phyloP scores from a whole-genome alignment of 2,329 filamentous ascomycete species.

The Xylariomycetidae sp. region DNA sequence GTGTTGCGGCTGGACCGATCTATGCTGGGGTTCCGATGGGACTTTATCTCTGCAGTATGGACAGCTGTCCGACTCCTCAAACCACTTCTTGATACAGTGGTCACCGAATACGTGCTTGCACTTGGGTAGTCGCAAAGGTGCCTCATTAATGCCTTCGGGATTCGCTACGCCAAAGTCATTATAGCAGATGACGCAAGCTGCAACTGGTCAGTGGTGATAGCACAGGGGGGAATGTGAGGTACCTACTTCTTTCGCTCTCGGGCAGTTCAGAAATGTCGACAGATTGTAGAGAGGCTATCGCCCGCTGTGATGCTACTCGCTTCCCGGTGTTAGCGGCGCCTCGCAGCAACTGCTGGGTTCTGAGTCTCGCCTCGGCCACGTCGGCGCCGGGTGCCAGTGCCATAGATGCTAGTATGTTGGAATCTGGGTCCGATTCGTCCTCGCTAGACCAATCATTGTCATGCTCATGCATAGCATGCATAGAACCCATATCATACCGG shows the following conservation, averaged over 20 bases:
- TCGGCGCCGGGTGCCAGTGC: slow-evolving; percentile 4
- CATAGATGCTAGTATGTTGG: background rate
- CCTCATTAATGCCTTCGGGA: slow-evolving; percentile 55
- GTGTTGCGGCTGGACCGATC: slow-evolving; percentile 10
- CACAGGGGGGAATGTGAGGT: slow-evolving; percentile 1
- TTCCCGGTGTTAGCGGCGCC: slow-evolving; percentile 39
- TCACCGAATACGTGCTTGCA: slow-evolving; percentile 63
- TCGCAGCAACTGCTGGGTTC: slow-evolving; percentile 42
- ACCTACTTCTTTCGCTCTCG: slow-evolving; percentile 44
- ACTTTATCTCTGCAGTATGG: slow-evolving; percentile 62
- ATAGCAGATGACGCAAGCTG: slow-evolving; percentile 61
- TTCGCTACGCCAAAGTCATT: slow-evolving; percentile 54
- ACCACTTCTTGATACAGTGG: slow-evolving; percentile 62
- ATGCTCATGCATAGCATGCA: too few relatives aligned
- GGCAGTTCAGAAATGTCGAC: slow-evolving; percentile 41
- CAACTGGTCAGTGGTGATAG: slow-evolving; percentile 11
- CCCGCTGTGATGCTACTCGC: slow-evolving; percentile 42
- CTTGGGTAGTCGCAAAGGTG: slow-evolving; percentile 52
- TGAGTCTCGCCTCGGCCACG: slow-evolving; percentile 27
- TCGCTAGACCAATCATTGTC: slow-evolving; percentile 7
- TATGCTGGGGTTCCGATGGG: slow-evolving; percentile 39
- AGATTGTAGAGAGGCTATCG: slow-evolving; percentile 41
- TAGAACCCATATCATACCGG: slow-evolving; percentile 6
- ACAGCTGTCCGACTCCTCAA: slow-evolving; percentile 57
- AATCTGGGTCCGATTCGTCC: background rate